Evolutionary conservation across 23 red algal genomes (phyloP).

Genomic region (Gracilaria gracilis): DNA sequence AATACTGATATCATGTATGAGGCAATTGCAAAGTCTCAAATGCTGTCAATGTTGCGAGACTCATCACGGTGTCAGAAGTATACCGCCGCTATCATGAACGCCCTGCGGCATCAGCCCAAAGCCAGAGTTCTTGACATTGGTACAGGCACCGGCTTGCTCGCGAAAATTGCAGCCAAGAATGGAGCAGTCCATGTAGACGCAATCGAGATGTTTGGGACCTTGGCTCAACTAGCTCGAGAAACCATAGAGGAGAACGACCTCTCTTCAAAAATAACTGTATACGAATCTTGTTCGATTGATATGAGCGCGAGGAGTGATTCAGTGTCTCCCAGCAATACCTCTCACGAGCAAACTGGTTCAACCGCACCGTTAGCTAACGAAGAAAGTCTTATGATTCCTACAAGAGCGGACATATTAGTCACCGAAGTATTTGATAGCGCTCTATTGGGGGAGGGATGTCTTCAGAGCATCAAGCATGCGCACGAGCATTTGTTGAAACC

Average conservation of each 20-base stretch:
- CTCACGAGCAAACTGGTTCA: not conserved
- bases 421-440: slow-evolving; percentile 75
- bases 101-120: slow-evolving; percentile 1
- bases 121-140: slow-evolving; percentile 69
- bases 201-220: slow-evolving; percentile 68
- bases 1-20: slow-evolving; percentile 18
- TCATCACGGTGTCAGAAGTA: slow-evolving; percentile 52
- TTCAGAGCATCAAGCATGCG: slow-evolving; percentile 52
- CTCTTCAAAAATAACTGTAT: slow-evolving; percentile 39
- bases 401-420: slow-evolving; percentile 52
- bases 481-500: slow-evolving; percentile 7
- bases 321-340: not conserved
- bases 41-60: slow-evolving; percentile 67
- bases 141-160: slow-evolving; percentile 68
- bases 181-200: slow-evolving; percentile 73
- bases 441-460: slow-evolving; percentile 52
- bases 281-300: slow-evolving; percentile 46
- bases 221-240: slow-evolving; percentile 44
- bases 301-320: slow-evolving; percentile 16
- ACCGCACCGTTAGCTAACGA: not conserved
- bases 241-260: slow-evolving; percentile 51
- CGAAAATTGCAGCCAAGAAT: slow-evolving; percentile 56
- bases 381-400: not conserved
- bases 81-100: slow-evolving; percentile 14
- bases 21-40: slow-evolving; percentile 65